A percentile compares a stretch with the other conserved stretches of the same genome.
Evolutionary conservation across 371 early-diverging fungal species (phyloP).

Genomic region (Mucor irregularis): DNA sequence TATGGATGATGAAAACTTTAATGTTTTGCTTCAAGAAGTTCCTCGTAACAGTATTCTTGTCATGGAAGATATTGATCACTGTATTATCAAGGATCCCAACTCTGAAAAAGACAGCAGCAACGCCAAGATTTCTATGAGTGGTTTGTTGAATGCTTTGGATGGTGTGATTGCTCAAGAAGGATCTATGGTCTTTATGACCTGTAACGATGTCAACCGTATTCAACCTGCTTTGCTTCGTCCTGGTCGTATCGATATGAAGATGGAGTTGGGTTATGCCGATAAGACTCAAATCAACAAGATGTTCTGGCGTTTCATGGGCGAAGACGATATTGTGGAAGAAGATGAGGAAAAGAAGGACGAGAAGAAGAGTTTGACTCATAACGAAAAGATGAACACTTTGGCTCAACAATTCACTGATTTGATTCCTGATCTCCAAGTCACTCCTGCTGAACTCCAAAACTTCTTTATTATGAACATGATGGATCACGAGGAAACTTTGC

Average conservation of each 20-base stretch:
- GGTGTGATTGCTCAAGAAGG: constrained; percentile 92
- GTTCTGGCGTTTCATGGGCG: constrained; percentile 46
- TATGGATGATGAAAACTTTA: constrained; percentile 39
- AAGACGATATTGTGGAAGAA: background rate
- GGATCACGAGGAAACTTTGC: constrained; percentile 14
- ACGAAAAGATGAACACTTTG: background rate
- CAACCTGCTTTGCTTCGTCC: constrained; percentile 96
- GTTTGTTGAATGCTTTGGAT: constrained; percentile 93
- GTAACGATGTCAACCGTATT: constrained; percentile 91
- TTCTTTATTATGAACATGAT: constrained; percentile 35
- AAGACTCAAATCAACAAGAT: constrained; percentile 61
- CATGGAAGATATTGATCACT: constrained; percentile 56
- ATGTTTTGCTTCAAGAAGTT: constrained; percentile 20
- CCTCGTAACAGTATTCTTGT: constrained; percentile 40
- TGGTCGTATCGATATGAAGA: constrained; percentile 92
- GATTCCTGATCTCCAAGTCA: constrained; percentile 41
- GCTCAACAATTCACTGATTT: constrained; percentile 18
- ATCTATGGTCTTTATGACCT: constrained; percentile 91
- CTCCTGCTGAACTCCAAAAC: constrained; percentile 53
- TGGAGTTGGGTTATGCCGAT: constrained; percentile 78
- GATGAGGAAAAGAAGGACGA: constrained; percentile 1
- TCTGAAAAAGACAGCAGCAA: constrained; percentile 23
- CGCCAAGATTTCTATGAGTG: constrained; percentile 85
- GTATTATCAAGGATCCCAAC: constrained; percentile 29
- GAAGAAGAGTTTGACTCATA: background rate